Evolutionary conservation across 192 early-diverging fungal genomes (phyloP).

Genomic region (Rhizoclosmatium sp.): DNA sequence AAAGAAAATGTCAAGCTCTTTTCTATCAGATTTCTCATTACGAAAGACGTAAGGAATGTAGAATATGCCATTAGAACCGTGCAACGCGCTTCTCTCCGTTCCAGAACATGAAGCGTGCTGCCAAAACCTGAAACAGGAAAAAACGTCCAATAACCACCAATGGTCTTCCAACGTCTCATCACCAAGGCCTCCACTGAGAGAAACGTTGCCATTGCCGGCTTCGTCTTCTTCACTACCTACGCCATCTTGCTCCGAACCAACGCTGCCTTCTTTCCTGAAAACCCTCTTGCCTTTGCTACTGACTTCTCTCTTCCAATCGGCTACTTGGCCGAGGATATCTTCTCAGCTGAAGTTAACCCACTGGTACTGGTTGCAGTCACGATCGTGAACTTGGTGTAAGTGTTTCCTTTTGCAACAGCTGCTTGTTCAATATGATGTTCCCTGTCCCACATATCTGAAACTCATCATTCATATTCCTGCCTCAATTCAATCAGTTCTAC

Average conservation of each 20-base stretch:
- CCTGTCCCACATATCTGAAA: slow-evolving; percentile 9
- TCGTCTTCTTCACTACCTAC: slow-evolving; percentile 21
- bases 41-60: too few species aligned
- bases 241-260: slow-evolving; percentile 8
- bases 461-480: background rate
- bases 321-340: slow-evolving; percentile 21
- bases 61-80: background rate
- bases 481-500: background rate
- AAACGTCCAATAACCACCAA: background rate
- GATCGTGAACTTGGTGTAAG: slow-evolving; percentile 31
- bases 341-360: background rate
- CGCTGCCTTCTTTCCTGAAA: slow-evolving; percentile 10
- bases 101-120: background rate
- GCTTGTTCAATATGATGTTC: slow-evolving; percentile 1
- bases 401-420: background rate
- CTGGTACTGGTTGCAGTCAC: background rate
- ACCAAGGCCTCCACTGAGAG: slow-evolving; percentile 9
- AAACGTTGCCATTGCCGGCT: slow-evolving; percentile 29
- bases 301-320: slow-evolving; percentile 28
- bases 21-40: too few species aligned
- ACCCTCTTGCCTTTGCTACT: slow-evolving; percentile 20
- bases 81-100: background rate
- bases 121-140: background rate
- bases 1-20: too few species aligned
- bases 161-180: slow-evolving; percentile 3